These are phyloP conservation scores for Lachnellula suecica DNA, from an alignment of 2,329 filamentous ascomycete species.

Conservation along the genomic window DNA sequence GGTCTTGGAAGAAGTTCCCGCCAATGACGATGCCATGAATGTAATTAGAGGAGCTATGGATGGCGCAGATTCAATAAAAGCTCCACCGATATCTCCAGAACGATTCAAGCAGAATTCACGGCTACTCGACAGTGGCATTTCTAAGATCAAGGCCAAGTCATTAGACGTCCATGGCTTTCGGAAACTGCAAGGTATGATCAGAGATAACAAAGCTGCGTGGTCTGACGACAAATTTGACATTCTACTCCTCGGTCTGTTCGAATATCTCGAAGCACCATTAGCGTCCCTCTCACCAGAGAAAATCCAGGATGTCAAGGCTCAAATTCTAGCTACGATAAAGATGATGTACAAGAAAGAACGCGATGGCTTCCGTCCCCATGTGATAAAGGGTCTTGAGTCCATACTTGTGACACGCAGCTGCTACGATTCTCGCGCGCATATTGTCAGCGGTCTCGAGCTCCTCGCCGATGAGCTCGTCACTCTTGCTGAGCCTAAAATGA, in stretches of 20 bases:
- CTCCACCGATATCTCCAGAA: conserved; percentile 42
- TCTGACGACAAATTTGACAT: conserved; percentile 68
- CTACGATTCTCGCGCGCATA: conserved; percentile 69
- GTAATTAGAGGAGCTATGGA: conserved; percentile 20
- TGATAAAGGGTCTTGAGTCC: conserved; percentile 65
- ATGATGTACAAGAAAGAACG: conserved; percentile 68
- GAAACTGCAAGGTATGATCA: conserved; percentile 72
- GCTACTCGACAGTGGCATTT: conserved; percentile 71
- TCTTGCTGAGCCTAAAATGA: conserved; percentile 63
- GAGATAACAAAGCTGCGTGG: conserved; percentile 63
- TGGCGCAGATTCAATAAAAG: conserved; percentile 18
- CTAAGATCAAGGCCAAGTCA: conserved; percentile 67
- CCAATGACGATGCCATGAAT: conserved; percentile 50
- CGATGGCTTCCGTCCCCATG: conserved; percentile 65
- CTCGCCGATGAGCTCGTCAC: conserved; percentile 70
- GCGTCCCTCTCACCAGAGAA: conserved; percentile 59
- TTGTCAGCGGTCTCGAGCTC: conserved; percentile 72
- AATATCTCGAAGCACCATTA: conserved; percentile 66
- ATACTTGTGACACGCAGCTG: conserved; percentile 63
- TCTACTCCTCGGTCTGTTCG: conserved; percentile 66
- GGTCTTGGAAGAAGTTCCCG: conserved; percentile 58
- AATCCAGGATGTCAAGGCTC: conserved; percentile 69
- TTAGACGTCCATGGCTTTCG: conserved; percentile 83
- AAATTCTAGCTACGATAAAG: conserved; percentile 72
- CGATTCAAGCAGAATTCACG: conserved; percentile 57